These are phyloP conservation scores for Fusarium dlaminii DNA, from an alignment of 2,329 filamentous ascomycete species.

Conservation along the genomic window DNA sequence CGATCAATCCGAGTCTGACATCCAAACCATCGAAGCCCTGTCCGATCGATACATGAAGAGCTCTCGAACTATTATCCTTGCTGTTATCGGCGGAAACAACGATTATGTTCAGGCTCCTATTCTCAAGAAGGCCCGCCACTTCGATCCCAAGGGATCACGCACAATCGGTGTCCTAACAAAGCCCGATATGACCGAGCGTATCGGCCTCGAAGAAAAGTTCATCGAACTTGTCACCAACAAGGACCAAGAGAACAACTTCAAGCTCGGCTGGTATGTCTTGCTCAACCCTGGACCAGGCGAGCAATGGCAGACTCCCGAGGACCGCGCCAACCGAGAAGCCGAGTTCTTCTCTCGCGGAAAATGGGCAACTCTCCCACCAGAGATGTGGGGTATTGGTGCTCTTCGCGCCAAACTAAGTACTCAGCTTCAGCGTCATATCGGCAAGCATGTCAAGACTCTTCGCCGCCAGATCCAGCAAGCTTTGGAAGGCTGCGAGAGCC, in stretches of 20 bases:
- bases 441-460: conserved; percentile 60
- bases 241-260: conserved; percentile 60
- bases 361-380: conserved; percentile 58
- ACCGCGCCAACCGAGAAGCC: conserved; percentile 55
- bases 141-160: conserved; percentile 59
- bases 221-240: conserved; percentile 62
- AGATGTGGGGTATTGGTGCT: conserved; percentile 58
- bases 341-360: conserved; percentile 61
- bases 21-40: conserved; percentile 61
- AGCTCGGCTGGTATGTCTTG: conserved; percentile 62
- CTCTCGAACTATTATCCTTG: conserved; percentile 63
- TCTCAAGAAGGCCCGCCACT: conserved; percentile 60
- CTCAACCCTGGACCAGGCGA: conserved; percentile 60
- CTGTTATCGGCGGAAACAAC: conserved; percentile 64
- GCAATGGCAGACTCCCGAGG: conserved; percentile 54
- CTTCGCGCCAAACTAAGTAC: conserved; percentile 60
- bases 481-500: conserved; percentile 58
- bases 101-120: conserved; percentile 64
- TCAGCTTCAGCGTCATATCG: conserved; percentile 62
- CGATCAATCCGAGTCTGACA: conserved; percentile 63
- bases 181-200: conserved; percentile 62
- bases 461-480: conserved; percentile 62
- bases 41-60: conserved; percentile 66
- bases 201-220: conserved; percentile 63
- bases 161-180: conserved; percentile 64